A percentile compares a stretch with the other conserved stretches of the same genome.
Evolutionary conservation across 2,329 filamentous ascomycete genomes (phyloP).

Genomic region (Scorias spongiosa): DNA sequence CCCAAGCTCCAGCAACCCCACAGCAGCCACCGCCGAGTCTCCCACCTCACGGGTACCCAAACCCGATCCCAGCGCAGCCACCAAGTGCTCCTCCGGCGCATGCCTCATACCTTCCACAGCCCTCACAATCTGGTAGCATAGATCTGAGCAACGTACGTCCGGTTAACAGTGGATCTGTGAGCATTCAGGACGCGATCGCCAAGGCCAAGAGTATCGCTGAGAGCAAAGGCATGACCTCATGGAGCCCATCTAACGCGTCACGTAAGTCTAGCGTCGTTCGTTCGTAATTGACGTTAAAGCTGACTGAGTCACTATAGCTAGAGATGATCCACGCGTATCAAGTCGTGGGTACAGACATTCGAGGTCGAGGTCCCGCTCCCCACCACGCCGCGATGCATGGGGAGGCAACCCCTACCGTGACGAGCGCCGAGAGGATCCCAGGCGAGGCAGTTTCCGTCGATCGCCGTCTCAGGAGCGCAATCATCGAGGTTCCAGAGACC

Average conservation of each 20-base stretch:
- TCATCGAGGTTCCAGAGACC: slow-evolving; percentile 13
- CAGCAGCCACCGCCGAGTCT: slow-evolving; percentile 24
- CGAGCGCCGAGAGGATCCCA: slow-evolving; percentile 58
- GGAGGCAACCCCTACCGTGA: slow-evolving; percentile 60
- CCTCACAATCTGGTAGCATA: slow-evolving; percentile 58
- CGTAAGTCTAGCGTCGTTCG: neutral
- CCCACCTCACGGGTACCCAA: slow-evolving; percentile 17
- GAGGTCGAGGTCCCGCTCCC: slow-evolving; percentile 55
- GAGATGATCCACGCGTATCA: slow-evolving; percentile 33
- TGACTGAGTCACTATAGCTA: slow-evolving; percentile 3
- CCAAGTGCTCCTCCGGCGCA: slow-evolving; percentile 16
- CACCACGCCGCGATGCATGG: slow-evolving; percentile 51
- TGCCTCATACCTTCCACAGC: slow-evolving; percentile 41
- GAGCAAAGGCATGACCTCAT: slow-evolving; percentile 52
- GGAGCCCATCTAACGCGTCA: neutral
- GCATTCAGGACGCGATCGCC: slow-evolving; percentile 69
- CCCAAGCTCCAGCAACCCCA: slow-evolving; percentile 29
- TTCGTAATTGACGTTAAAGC: neutral
- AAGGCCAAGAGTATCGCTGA: slow-evolving; percentile 71
- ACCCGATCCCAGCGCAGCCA: slow-evolving; percentile 21
- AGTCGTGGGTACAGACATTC: slow-evolving; percentile 46
- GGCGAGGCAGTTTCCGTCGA: slow-evolving; percentile 43
- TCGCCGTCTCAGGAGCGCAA: slow-evolving; percentile 50
- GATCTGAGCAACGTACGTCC: slow-evolving; percentile 71
- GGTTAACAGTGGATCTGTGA: slow-evolving; percentile 65